Conservation (phyloP, 345 rosid species). For the Syzygium oleosum region DNA sequence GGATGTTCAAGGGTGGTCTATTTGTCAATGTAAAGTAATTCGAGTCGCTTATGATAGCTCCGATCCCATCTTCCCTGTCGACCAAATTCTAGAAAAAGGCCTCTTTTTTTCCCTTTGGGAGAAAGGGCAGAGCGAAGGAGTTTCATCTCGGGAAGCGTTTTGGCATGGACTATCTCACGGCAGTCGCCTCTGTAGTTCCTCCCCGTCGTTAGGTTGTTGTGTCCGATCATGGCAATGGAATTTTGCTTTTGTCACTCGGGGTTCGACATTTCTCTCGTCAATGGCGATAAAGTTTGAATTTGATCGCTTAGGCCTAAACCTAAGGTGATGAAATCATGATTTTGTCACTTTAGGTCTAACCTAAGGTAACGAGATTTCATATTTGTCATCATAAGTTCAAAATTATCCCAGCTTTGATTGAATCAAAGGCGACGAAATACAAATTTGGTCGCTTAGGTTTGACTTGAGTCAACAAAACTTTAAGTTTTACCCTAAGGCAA, state of each 20-base stretch:
- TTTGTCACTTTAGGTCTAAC: background rate
- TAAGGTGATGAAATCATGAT: background rate
- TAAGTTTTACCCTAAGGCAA: background rate
- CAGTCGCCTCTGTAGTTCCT: background rate
- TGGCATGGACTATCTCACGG: background rate
- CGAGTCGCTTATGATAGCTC: background rate
- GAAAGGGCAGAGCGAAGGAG: background rate
- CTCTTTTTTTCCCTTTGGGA: background rate
- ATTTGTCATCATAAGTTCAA: background rate
- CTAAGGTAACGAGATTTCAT: background rate
- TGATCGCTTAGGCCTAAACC: background rate
- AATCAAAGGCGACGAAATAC: background rate
- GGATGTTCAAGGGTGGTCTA: background rate
- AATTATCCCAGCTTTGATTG: background rate
- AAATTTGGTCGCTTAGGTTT: background rate
- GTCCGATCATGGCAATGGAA: background rate
- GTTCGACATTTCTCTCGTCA: background rate
- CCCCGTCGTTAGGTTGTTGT: background rate
- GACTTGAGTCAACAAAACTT: background rate
- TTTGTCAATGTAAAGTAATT: background rate
- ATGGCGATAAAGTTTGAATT: background rate
- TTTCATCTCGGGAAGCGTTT: background rate
- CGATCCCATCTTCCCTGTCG: background rate
- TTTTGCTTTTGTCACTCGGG: background rate
- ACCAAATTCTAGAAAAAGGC: background rate